Conservation (phyloP, 805 yeast genomes). For the Torulaspora maleeae region DNA sequence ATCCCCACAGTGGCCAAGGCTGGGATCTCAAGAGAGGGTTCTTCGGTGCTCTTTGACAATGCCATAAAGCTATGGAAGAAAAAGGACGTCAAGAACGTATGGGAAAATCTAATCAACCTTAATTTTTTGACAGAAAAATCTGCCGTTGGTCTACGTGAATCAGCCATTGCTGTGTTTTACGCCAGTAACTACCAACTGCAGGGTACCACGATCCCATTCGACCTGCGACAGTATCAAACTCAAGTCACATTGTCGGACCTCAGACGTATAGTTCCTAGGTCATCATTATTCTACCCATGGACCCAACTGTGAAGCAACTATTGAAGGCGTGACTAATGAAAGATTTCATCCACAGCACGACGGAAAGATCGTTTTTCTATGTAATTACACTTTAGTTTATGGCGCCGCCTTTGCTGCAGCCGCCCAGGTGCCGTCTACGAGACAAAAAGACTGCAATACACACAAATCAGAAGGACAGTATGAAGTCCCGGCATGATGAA, state of each 20-base stretch:
- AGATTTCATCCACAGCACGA: background rate
- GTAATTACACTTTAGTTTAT: constrained; percentile 1
- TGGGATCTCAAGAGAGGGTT: constrained; percentile 27
- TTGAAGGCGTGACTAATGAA: too few species aligned
- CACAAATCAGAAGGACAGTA: too few species aligned
- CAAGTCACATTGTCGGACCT: constrained; percentile 52
- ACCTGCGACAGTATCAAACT: constrained; percentile 47
- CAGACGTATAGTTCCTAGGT: constrained; percentile 31
- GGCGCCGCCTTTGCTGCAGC: background rate
- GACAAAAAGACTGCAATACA: background rate
- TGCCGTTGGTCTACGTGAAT: constrained; percentile 41
- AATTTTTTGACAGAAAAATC: constrained; percentile 50
- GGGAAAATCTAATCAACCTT: constrained; percentile 63
- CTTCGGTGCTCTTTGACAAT: constrained; percentile 37
- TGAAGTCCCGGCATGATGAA: too few species aligned
- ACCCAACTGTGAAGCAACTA: constrained; percentile 28
- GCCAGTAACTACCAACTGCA: constrained; percentile 40
- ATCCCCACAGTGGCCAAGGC: constrained; percentile 34
- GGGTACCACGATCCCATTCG: constrained; percentile 35
- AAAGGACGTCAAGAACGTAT: constrained; percentile 56
- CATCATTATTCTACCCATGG: constrained; percentile 33
- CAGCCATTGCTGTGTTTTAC: constrained; percentile 38
- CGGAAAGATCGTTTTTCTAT: background rate
- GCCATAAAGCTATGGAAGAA: constrained; percentile 54
- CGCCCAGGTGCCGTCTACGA: background rate